These are phyloP conservation scores for Aspergillus quadricinctus DNA, from an alignment of 2,329 filamentous ascomycete genomes.

Conservation along the genomic window DNA sequence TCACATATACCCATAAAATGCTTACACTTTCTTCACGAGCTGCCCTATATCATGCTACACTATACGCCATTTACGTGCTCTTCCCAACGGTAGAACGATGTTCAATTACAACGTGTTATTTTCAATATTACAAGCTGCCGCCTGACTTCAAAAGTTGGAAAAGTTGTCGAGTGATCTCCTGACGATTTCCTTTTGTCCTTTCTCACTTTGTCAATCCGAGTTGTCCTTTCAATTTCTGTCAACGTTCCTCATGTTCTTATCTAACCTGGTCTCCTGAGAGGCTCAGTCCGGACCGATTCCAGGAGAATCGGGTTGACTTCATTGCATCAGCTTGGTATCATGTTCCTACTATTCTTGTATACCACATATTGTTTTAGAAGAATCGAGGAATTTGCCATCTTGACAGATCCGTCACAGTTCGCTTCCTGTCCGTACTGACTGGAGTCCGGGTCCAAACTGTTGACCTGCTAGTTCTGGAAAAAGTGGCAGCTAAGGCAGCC, in stretches of 20 bases:
- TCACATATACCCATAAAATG: constrained; percentile 10
- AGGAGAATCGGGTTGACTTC: neutral
- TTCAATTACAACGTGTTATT: constrained; percentile 22
- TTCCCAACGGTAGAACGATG: constrained; percentile 24
- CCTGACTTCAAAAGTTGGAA: constrained; percentile 15
- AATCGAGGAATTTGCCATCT: neutral
- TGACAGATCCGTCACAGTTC: neutral
- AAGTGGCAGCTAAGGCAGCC: too few relatives aligned
- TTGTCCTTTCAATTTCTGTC: neutral
- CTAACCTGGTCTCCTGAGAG: neutral
- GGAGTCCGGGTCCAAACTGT: neutral
- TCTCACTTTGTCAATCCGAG: neutral
- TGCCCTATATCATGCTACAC: constrained; percentile 10
- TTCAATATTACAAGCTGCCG: constrained; percentile 8
- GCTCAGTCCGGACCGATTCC: neutral
- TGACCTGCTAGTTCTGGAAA: too few relatives aligned
- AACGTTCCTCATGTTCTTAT: neutral
- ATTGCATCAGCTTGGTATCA: neutral
- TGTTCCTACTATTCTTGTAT: constrained; percentile 3
- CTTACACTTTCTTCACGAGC: neutral
- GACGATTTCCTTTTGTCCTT: neutral
- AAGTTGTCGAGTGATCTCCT: constrained; percentile 5
- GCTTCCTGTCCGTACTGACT: neutral
- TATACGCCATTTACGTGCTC: constrained; percentile 17
- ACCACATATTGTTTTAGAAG: constrained; percentile 1